Conservation (phyloP, 495 filamentous ascomycete species). For the Trichoderma virens region DNA sequence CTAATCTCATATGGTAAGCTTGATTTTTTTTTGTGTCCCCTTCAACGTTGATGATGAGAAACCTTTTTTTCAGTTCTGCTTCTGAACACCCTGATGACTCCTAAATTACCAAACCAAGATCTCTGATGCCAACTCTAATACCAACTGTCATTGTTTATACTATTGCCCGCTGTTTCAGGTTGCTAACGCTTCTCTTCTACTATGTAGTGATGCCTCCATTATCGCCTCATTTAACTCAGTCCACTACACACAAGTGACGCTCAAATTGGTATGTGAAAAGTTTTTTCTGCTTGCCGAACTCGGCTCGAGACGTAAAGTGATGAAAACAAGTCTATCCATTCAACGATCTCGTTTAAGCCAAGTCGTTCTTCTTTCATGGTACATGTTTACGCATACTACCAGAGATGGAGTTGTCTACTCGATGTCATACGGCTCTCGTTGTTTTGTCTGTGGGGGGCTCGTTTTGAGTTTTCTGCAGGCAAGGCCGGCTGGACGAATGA, state of each 20-base stretch:
- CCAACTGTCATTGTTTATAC: slow-evolving; percentile 12
- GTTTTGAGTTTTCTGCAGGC: slow-evolving; percentile 34
- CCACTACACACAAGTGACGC: neutral
- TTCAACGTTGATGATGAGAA: slow-evolving; percentile 63
- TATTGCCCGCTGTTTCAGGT: slow-evolving; percentile 16
- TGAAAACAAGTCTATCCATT: slow-evolving; percentile 99
- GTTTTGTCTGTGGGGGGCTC: slow-evolving; percentile 25
- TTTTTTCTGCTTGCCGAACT: slow-evolving; percentile 13
- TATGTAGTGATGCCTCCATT: neutral
- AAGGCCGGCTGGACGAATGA: slow-evolving; percentile 40
- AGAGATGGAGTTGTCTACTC: slow-evolving; percentile 74
- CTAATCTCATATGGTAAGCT: neutral
- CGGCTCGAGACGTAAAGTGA: slow-evolving; percentile 48
- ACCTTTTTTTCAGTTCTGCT: slow-evolving; percentile 83
- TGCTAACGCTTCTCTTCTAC: slow-evolving; percentile 15
- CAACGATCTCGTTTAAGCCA: slow-evolving; percentile 72
- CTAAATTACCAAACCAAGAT: slow-evolving; percentile 65
- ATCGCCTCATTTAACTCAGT: no score
- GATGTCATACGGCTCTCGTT: slow-evolving; percentile 41
- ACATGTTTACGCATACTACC: slow-evolving; percentile 53
- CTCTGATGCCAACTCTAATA: slow-evolving; percentile 31
- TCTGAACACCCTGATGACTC: slow-evolving; percentile 81
- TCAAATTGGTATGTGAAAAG: slow-evolving; percentile 13
- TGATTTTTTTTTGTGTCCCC: neutral
- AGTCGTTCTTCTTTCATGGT: slow-evolving; percentile 54